Base-by-base conservation (phyloP, 2,329 filamentous ascomycete genomes). In the Aspergillus quadrilineatus region DNA sequence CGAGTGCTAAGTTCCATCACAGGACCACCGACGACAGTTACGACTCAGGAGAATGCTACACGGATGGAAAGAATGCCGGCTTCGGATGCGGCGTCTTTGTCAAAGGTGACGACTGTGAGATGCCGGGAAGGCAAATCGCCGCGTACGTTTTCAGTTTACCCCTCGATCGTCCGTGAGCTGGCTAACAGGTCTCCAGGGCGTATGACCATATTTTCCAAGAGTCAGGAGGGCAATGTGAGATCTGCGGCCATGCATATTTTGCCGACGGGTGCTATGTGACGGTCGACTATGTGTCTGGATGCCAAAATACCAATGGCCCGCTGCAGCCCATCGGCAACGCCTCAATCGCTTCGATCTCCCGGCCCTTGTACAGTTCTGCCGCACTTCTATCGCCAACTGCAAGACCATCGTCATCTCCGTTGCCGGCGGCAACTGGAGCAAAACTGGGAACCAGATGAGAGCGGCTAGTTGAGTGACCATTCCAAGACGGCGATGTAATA, bases 61-160 rank as follows among this genome's bases (percentile, higher is more conserved):
- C 57, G 1, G 53, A 56, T n/a, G 53, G 49, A 5, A 55, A 46
- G 30, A 50, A 56, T 26, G 49, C 44, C 9, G 57, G 53, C 28
- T 50, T 56, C 17, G 57, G 57, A n/a, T 59, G 53, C n/a, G 57
- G 53, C 6, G 49, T 59, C 9, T 59, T 59, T 28, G 45, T 59
- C 17, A 14, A 56, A 22, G 57, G 57, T 4, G 36, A 50, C 39
- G 41, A 45, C n/a, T 59, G 57, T 34, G 7, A 56, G 32, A 36
- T 36, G 34, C 9, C 34, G 6, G 34, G 34, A 5, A 4, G 14
- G 5, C 5, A 36, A 12, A 36, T 36, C 4, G 34, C 34, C 10
- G 34, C 34, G 34, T 36, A 12, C 6, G 34, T 36, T 36, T 17
- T 55, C 12, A 41, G 6, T 34, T 34, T 42, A 10, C 34, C 15